These are phyloP conservation scores for Panus rudis DNA, from an alignment of 768 basidiomycete species.

Conservation along the genomic window DNA sequence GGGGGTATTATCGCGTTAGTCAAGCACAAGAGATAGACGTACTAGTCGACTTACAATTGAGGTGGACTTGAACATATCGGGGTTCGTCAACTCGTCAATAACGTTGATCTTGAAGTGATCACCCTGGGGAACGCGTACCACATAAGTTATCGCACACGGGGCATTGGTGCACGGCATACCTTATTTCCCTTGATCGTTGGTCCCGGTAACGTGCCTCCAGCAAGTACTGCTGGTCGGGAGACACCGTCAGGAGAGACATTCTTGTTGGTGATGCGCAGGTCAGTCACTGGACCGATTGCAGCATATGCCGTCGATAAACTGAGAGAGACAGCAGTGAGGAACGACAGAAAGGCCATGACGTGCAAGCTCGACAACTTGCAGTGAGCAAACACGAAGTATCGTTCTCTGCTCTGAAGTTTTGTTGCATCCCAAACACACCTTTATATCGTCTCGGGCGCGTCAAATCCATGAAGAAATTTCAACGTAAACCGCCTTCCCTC, in stretches of 20 bases:
- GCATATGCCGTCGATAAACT: constrained; percentile 6
- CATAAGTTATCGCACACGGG: neutral
- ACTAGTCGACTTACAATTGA: neutral
- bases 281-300: constrained; percentile 19
- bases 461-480: too few relatives aligned
- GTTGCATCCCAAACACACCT: too few relatives aligned
- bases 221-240: constrained; percentile 29
- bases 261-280: constrained; percentile 18
- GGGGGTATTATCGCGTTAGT: neutral
- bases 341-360: too few relatives aligned
- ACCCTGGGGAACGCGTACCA: neutral
- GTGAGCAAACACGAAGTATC: too few relatives aligned
- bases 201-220: constrained; percentile 41
- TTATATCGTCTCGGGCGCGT: too few relatives aligned
- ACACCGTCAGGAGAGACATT: constrained; percentile 20
- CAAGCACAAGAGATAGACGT: neutral
- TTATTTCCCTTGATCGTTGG: constrained; percentile 41
- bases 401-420: too few relatives aligned
- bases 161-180: constrained; percentile 2
- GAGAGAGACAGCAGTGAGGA: neutral
- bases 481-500: too few relatives aligned
- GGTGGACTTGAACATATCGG: neutral
- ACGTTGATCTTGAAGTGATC: neutral
- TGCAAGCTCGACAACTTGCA: too few relatives aligned
- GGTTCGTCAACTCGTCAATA: neutral